Evolutionary conservation across 148 eudicot species (phyloP).

Genomic region (Fallopia convolvulus): DNA sequence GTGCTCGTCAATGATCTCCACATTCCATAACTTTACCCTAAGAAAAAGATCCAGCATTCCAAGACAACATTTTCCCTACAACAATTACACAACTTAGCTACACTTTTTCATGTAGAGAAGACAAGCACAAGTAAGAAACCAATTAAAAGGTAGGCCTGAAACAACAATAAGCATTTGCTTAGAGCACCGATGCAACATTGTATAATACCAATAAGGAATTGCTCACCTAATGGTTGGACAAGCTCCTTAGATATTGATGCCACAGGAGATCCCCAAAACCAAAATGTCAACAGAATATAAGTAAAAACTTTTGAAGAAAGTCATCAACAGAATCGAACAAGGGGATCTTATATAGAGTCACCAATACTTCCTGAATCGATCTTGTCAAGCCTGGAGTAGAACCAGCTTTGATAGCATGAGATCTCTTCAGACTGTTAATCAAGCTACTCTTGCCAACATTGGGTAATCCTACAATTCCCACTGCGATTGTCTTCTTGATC

Average conservation of each 20-base stretch:
- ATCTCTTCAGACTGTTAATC: conserved; percentile 93
- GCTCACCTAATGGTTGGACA: conserved; percentile 81
- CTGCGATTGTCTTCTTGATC: conserved; percentile 88
- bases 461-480: conserved; percentile 88
- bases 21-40: conserved; percentile 51
- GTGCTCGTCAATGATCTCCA: too few relatives aligned
- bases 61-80: conserved; percentile 66
- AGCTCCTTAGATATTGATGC: conserved; percentile 74
- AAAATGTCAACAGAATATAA: conserved; percentile 49
- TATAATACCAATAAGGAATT: not conserved
- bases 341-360: too few relatives aligned
- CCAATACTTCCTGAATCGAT: conserved; percentile 98
- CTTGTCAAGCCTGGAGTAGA: conserved; percentile 96
- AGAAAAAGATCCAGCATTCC: conserved; percentile 39
- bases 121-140: not conserved
- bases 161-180: not conserved
- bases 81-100: not conserved
- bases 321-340: too few relatives aligned
- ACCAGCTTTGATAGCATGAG: conserved; percentile 83
- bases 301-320: conserved; percentile 49
- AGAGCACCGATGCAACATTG: not conserved
- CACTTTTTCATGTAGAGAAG: not conserved
- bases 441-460: conserved; percentile 99
- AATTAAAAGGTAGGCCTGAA: not conserved
- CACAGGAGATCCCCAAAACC: conserved; percentile 87